Conservation (phyloP, 257 asterid genomes). For the Gynochthodes officinalis region DNA sequence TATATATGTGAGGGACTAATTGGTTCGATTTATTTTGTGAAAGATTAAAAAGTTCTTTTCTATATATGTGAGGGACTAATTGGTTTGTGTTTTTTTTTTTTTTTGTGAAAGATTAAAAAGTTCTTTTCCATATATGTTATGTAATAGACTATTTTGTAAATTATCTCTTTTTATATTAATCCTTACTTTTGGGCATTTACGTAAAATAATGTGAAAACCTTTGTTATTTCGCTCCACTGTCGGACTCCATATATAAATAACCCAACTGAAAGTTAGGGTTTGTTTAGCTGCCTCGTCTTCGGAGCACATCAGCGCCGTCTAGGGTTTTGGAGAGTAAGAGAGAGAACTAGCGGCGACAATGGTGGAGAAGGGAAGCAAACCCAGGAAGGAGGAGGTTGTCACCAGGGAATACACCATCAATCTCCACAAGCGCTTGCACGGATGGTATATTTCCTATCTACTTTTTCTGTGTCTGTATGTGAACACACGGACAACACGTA, state of each 20-base stretch:
- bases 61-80: too few relatives aligned
- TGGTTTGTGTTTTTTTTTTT: too few relatives aligned
- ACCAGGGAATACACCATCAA: constrained; percentile 46
- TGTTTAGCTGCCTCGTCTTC: constrained; percentile 1
- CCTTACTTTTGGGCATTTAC: neutral
- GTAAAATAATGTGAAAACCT: neutral
- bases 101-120: too few relatives aligned
- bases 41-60: too few relatives aligned
- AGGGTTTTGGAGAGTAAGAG: constrained; percentile 10
- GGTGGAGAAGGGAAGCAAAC: constrained; percentile 34
- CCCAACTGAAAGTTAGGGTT: neutral
- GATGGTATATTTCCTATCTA: constrained; percentile 26
- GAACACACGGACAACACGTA: neutral
- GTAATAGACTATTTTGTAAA: too few relatives aligned
- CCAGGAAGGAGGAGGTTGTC: constrained; percentile 46
- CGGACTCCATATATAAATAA: neutral
- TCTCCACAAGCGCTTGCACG: constrained; percentile 39
- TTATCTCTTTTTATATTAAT: too few relatives aligned
- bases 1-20: too few relatives aligned
- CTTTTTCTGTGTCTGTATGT: neutral
- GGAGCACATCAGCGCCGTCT: neutral
- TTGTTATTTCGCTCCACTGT: neutral
- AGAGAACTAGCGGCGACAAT: constrained; percentile 16
- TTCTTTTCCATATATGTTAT: too few relatives aligned
- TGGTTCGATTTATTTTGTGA: too few relatives aligned